Conservation (phyloP, 352 stramenopile genomes). For the Pythium rhizo-oryzae region DNA sequence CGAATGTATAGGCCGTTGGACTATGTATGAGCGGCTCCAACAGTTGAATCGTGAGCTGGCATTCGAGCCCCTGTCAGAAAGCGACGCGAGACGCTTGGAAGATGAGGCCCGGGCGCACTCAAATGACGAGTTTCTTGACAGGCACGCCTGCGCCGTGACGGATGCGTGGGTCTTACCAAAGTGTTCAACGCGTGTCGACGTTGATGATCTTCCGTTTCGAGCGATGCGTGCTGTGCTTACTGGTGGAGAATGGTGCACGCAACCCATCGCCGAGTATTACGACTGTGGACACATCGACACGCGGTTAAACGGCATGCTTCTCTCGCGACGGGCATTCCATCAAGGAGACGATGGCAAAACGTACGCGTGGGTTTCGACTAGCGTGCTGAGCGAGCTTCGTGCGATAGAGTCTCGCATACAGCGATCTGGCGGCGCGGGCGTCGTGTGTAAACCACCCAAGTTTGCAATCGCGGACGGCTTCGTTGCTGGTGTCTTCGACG, state of each 20-base stretch:
- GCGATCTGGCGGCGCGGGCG: not conserved
- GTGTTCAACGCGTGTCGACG: not conserved
- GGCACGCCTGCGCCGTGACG: constrained; percentile 12
- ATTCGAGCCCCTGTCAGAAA: constrained; percentile 4
- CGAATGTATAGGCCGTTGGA: not conserved
- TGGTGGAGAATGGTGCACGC: not conserved
- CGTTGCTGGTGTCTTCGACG: constrained; percentile 22
- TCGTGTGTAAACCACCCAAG: constrained; percentile 13
- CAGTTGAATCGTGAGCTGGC: not conserved
- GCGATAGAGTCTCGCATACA: constrained; percentile 5
- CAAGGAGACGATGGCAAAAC: not conserved
- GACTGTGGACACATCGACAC: constrained; percentile 24
- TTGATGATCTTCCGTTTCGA: constrained; percentile 11
- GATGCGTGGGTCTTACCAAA: constrained; percentile 15
- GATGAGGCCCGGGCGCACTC: not conserved
- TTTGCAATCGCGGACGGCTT: constrained; percentile 35
- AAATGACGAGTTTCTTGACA: not conserved
- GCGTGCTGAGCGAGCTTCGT: constrained; percentile 9
- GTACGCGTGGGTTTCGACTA: constrained; percentile 17
- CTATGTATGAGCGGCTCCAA: not conserved
- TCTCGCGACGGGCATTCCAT: constrained; percentile 18
- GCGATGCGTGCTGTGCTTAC: constrained; percentile 6
- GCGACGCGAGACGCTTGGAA: not conserved
- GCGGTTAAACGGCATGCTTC: constrained; percentile 15
- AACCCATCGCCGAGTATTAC: constrained; percentile 12